Conservation (phyloP, 495 filamentous ascomycete genomes). For the Stereocaulon alpinum region DNA sequence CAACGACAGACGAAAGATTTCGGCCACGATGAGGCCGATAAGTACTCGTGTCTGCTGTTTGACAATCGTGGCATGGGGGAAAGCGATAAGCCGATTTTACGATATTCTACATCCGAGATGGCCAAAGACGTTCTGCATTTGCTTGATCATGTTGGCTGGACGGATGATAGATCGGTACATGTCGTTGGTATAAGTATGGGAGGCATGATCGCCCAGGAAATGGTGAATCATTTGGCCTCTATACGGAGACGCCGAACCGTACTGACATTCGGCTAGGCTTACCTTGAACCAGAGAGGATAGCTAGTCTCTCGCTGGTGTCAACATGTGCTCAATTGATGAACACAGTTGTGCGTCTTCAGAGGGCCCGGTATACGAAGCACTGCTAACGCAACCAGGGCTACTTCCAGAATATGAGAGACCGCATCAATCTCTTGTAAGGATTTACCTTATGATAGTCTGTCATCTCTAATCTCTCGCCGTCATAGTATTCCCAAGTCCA, state of each 20-base stretch:
- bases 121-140: constrained; percentile 60
- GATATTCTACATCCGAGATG: constrained; percentile 69
- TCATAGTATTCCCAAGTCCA: constrained; percentile 44
- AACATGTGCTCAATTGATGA: constrained; percentile 60
- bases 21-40: constrained; percentile 48
- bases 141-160: constrained; percentile 59
- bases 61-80: constrained; percentile 67
- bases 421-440: constrained; percentile 45
- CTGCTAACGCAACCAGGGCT: constrained; percentile 27
- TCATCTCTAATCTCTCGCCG: neutral
- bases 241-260: neutral
- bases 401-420: constrained; percentile 53
- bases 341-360: constrained; percentile 34
- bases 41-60: constrained; percentile 60
- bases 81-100: constrained; percentile 57
- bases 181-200: constrained; percentile 67
- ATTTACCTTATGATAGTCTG: neutral
- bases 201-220: constrained; percentile 82
- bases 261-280: constrained; percentile 29
- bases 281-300: constrained; percentile 50
- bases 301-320: constrained; percentile 56
- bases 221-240: constrained; percentile 29
- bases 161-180: constrained; percentile 46
- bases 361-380: neutral
- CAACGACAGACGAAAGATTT: constrained; percentile 67